Base-by-base conservation (phyloP, 345 rosid species). In the Acer campestre region DNA sequence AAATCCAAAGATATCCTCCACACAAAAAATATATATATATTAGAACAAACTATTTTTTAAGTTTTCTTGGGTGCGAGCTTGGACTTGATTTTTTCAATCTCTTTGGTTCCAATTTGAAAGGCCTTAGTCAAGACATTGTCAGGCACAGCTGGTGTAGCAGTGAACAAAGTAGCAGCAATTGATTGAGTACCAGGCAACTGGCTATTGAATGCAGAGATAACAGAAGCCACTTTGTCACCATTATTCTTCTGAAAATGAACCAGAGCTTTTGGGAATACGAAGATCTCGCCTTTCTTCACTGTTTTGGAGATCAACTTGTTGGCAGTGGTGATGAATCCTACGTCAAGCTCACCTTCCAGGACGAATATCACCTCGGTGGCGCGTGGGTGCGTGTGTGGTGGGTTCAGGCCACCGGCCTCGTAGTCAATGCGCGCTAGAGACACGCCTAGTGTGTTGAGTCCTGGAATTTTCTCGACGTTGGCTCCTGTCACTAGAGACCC, bases 381-480 rank as follows among this genome's bases (percentile, higher is more conserved):
- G 0, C 93, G 89, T 29, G 93, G 93, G 80, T 91, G 93, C 29
- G 90, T 89, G 83, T 89, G 93, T 1, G 91, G 94, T 1, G 90
- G 93, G 84, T 89, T 89, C 29, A 87, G 75, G 65, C 94, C 94
- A 2, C 85, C 89, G 0, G 93, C 78, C 0, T 75, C 80, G 44
- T 84, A 88, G 82, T 91, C 95, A 35, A 89, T 78, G 67, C 93
- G 88, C 0, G 95, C 22, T 75, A 91, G 75, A 0, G 95, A 91
- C 42, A 91, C 80, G 0, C 91, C 92, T 8, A 91, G 80, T 1
- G 93, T 91, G 89, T 91, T 91, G 62, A 91, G 90, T 9, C 90
- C 91, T 1, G 90, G 93, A 44, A 91, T 84, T 75, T 89, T 84
- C 18, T 84, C 89, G 13, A 91, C 94, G 38, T 85, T 88, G 58